Base-by-base conservation (phyloP, 192 early-diverging fungal species). In the Diversispora eburnea region DNA sequence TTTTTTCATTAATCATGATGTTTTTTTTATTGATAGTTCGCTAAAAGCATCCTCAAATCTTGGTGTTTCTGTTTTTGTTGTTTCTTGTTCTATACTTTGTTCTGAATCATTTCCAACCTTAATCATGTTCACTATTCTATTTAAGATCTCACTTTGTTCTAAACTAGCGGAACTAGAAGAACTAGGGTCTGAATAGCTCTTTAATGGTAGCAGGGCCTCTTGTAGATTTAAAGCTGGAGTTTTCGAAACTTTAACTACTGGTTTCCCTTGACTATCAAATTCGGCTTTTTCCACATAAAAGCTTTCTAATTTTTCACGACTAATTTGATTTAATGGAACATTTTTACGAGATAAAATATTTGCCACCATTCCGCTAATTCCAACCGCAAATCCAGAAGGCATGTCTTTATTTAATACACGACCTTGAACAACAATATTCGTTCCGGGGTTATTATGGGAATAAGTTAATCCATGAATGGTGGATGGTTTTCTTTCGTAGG, bases 221-320 rank as follows among this genome's bases (percentile, higher is more conserved):
- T 72, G 4, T n/a, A 3, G 8, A 20, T 19, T 19, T 47, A 46
- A 42, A 9, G 71, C 55, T 33, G 74, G 69, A 19, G 72, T 62
- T 22, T 75, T 33, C 3, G 78, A 71, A 64, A 82, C 39, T 25
- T 69, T 70, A 42, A 87, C 75, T 47, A 74, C 77, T 70, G 84
- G 86, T 56, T 75, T 78, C 51, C 84, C 84, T 56, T 85, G 73
- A n/a, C 57, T 67, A 69, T 85, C 79, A 52, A 86, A 54, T 49
- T 82, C 77, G 4, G 88, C 89, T 43, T 81, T 84, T 59, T 84
- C 79, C 13, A 93, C 89, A 67, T 87, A 91, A 80, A 90, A 91
- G 41, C 66, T 78, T 9, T 79, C 79, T 8, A 83, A 65, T 72
- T 82, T 68, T 67, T 80, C 78, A 77, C 80, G 55, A 73, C 65